These are phyloP conservation scores for Effrenium voratum DNA, from an alignment of 73 alveolate genomes.

Conservation along the genomic window DNA sequence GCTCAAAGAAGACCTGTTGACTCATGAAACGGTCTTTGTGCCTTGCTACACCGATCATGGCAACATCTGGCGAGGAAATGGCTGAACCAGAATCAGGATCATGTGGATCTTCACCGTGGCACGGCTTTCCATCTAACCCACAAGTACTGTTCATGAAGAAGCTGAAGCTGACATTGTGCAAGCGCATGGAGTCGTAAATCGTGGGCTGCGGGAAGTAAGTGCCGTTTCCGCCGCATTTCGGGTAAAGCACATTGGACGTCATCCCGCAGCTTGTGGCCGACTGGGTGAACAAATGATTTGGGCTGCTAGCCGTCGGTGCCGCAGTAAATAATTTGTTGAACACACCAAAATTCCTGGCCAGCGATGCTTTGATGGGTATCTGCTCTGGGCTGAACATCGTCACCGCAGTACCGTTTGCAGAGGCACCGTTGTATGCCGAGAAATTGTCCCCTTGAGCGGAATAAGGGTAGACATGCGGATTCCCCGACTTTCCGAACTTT, in stretches of 20 bases:
- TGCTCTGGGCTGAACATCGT: constrained; percentile 87
- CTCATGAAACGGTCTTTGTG: constrained; percentile 89
- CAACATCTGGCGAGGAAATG: constrained; percentile 69
- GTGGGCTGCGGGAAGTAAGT: constrained; percentile 69
- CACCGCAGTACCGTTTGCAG: constrained; percentile 58
- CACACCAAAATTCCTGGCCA: constrained; percentile 60
- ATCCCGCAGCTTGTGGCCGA: constrained; percentile 90
- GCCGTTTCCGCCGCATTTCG: constrained; percentile 70
- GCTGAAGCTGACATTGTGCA: constrained; percentile 89
- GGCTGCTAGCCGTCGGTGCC: constrained; percentile 67
- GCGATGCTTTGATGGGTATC: constrained; percentile 69
- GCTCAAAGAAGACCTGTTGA: constrained; percentile 61
- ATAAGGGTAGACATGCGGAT: constrained; percentile 40
- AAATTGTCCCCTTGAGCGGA: constrained; percentile 45
- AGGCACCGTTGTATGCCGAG: constrained; percentile 30
- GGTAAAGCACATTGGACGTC: constrained; percentile 48
- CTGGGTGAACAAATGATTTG: constrained; percentile 89
- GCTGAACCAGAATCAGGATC: constrained; percentile 84
- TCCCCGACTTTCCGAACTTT: constrained; percentile 19
- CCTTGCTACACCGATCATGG: constrained; percentile 80
- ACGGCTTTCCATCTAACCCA: constrained; percentile 87
- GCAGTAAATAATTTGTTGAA: constrained; percentile 40
- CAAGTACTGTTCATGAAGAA: constrained; percentile 90
- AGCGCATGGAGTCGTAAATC: constrained; percentile 60
- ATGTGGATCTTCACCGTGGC: constrained; percentile 90